Evolutionary conservation across 805 yeast species (phyloP), one percentile per base, ranked within the genome.

Genomic region (Torulaspora maleeae): DNA sequence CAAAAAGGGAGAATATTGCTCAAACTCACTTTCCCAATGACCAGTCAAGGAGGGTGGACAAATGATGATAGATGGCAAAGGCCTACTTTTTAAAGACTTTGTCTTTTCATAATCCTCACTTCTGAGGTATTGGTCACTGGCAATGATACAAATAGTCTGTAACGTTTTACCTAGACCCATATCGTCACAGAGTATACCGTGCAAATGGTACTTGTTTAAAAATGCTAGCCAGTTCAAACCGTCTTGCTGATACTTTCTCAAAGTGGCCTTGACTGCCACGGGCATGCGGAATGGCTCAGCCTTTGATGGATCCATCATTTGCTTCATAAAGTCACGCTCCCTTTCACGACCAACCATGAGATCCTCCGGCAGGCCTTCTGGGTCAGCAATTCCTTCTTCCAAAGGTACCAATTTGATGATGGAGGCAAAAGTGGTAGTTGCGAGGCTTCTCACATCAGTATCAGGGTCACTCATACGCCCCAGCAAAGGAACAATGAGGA

Each of bases 31-130:
- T 63, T 88, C 95, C 99, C 99, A 93, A 67, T 93, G 99, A 17
- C 99, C 99, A 2, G 97, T 90, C 55, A 93, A 77, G 0, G 98
- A 88, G 0, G 99, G 97, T 0, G 99, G 99, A 69, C 99, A 93
- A 13, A 93, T 78, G 39, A 93, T 81, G 53, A 93, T 69, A 0
- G 96, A 80, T 1, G 98, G 95, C 19, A 93, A 71, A 27, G 77
- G 82, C 49, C 95, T 73, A 28, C 76, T 78, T 56, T 89, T 95
- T 10, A 72, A 70, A 0, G 83, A 73, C 27, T 75, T 65, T 0
- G 95, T 80, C 6, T 68, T 73, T 40, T 64, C 55, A 63, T 73
- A 86, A 52, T 82, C 83, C 54, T 84, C 84, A 9, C 79, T 82
- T 53, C 99, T 78, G 53, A 87, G 56, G 57, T 89, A 86, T 59